Conservation (phyloP, 192 early-diverging fungal genomes). For the Pilobolus umbonatus region DNA sequence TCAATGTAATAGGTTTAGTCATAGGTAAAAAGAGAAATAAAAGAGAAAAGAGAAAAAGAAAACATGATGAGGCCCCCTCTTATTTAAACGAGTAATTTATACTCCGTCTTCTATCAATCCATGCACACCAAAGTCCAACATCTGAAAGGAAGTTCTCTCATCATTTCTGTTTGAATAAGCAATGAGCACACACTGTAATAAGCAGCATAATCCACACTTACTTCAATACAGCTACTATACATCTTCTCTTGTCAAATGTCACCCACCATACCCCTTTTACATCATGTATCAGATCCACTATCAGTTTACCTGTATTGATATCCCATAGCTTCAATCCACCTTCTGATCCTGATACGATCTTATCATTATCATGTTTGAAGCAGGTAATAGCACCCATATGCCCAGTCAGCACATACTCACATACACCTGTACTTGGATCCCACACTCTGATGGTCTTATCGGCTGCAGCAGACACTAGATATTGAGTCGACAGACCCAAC, state of each 20-base stretch:
- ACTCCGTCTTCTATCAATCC: conserved; percentile 29
- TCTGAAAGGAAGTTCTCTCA: conserved; percentile 71
- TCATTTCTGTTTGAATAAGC: conserved; percentile 5
- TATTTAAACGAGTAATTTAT: no score
- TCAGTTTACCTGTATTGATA: conserved; percentile 72
- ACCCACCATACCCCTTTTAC: conserved; percentile 92
- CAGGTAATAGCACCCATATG: conserved; percentile 92
- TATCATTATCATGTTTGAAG: conserved; percentile 92
- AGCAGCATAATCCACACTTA: not conserved
- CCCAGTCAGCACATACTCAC: conserved; percentile 55
- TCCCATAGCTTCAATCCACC: conserved; percentile 96
- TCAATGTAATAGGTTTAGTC: no score
- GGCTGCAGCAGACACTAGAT: conserved; percentile 91
- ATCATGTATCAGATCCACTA: conserved; percentile 75
- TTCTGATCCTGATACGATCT: conserved; percentile 94
- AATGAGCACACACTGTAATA: not conserved
- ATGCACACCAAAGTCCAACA: conserved; percentile 71
- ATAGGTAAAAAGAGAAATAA: no score
- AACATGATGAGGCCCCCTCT: no score
- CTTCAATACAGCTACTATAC: conserved; percentile 70
- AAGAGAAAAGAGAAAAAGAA: no score
- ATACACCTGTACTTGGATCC: conserved; percentile 62
- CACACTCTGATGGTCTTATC: conserved; percentile 92
- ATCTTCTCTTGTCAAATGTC: conserved; percentile 83
- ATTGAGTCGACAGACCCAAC: conserved; percentile 74